Conservation (phyloP, 306 rosid genomes). For the Dryas alaskensis region DNA sequence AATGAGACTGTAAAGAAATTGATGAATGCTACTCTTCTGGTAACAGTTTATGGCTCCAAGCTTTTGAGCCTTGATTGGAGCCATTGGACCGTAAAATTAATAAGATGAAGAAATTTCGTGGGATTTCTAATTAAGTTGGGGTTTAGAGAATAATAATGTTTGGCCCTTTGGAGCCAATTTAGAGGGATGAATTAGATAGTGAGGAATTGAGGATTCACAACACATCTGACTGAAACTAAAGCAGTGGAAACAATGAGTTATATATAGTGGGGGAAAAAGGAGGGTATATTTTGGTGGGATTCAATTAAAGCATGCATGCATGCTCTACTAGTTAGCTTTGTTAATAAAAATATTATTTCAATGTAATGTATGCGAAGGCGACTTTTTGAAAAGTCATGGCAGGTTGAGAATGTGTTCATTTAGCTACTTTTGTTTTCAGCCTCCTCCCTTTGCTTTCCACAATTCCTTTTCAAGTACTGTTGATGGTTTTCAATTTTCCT, state of each 20-base stretch:
- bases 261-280: slow-evolving; percentile 12
- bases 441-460: slow-evolving; percentile 28
- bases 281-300: slow-evolving; percentile 17
- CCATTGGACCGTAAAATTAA: slow-evolving; percentile 17
- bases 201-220: not conserved
- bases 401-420: slow-evolving; percentile 26
- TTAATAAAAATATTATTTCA: not conserved
- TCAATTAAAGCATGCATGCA: not conserved
- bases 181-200: not conserved
- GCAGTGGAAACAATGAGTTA: slow-evolving; percentile 18
- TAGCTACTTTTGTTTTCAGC: slow-evolving; percentile 26
- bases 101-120: not conserved
- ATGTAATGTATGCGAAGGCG: not conserved
- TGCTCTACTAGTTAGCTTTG: slow-evolving; percentile 3
- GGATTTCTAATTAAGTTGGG: slow-evolving; percentile 6
- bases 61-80: slow-evolving; percentile 23
- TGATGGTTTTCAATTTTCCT: slow-evolving; percentile 31
- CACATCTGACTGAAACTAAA: slow-evolving; percentile 33
- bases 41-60: slow-evolving; percentile 25
- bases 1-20: slow-evolving; percentile 25
- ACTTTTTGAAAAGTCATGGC: slow-evolving; percentile 25
- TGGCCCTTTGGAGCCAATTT: not conserved
- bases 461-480: not conserved
- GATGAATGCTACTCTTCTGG: slow-evolving; percentile 10
- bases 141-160: not conserved